Evolutionary conservation across 139 green algal genomes (phyloP).

Genomic region (Tetraselmis striata): DNA sequence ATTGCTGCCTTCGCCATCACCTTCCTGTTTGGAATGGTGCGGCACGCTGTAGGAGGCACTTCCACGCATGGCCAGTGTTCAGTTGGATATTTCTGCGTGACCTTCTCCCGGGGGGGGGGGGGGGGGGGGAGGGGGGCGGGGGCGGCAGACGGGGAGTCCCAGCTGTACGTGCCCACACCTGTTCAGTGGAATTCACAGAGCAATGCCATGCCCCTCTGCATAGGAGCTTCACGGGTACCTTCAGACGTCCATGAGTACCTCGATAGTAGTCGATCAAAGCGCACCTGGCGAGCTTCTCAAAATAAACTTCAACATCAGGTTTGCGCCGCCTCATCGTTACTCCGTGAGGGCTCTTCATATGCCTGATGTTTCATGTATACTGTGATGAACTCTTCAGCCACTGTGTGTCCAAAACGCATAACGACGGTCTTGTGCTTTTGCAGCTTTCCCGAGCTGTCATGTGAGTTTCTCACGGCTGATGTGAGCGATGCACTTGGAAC

Average conservation of each 20-base stretch:
- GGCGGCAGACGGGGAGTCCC: no score
- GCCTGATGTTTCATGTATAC: no score
- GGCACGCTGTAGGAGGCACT: background rate
- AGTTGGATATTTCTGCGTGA: background rate
- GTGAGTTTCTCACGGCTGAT: constrained; percentile 94
- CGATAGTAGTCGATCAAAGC: constrained; percentile 85
- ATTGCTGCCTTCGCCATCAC: constrained; percentile 73
- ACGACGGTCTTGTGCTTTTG: constrained; percentile 10
- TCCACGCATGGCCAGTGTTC: background rate
- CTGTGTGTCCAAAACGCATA: no score
- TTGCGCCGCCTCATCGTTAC: background rate
- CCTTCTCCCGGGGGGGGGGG: no score
- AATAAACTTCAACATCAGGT: constrained; percentile 97
- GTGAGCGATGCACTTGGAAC: constrained; percentile 88
- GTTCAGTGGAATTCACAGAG: background rate
- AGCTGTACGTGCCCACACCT: no score
- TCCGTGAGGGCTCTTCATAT: background rate
- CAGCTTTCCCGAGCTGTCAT: constrained; percentile 84
- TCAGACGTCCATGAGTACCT: constrained; percentile 44
- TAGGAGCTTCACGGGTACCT: constrained; percentile 85
- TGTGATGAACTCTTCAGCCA: no score
- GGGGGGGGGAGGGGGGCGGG: no score
- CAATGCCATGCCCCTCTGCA: constrained; percentile 10
- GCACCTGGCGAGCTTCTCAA: constrained; percentile 84
- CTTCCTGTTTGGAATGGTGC: constrained; percentile 73